phyloP scores from a whole-genome alignment of 805 yeast species.

The Lipomyces sp. region DNA sequence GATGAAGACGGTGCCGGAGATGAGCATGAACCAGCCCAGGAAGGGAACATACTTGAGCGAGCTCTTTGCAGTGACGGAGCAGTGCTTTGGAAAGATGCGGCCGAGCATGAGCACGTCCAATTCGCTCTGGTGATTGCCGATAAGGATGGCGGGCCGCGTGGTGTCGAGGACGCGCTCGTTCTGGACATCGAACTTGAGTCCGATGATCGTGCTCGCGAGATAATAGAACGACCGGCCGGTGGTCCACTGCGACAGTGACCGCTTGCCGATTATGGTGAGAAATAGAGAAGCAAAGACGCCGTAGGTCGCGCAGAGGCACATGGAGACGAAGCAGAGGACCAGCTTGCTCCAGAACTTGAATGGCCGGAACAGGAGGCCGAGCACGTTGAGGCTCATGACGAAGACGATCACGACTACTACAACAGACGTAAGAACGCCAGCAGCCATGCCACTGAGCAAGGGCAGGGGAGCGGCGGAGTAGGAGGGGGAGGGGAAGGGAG shows the following conservation, averaged over 20 bases:
- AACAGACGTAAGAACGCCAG: conserved; percentile 27
- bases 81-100: conserved; percentile 75
- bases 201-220: conserved; percentile 58
- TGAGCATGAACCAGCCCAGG: conserved; percentile 91
- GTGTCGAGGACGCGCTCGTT: conserved; percentile 56
- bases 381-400: conserved; percentile 16
- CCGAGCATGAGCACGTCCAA: conserved; percentile 82
- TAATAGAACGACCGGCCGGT: conserved; percentile 80
- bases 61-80: conserved; percentile 89
- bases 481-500: not conserved
- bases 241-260: conserved; percentile 79
- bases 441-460: conserved; percentile 4
- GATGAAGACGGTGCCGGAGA: conserved; percentile 86
- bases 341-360: conserved; percentile 38
- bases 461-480: not conserved
- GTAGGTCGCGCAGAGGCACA: conserved; percentile 37
- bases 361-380: conserved; percentile 34
- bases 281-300: conserved; percentile 65
- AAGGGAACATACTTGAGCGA: conserved; percentile 81
- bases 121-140: conserved; percentile 87
- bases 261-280: conserved; percentile 66
- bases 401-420: conserved; percentile 11
- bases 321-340: conserved; percentile 34
- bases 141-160: conserved; percentile 66
- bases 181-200: conserved; percentile 65